These are phyloP conservation scores for Wickerhamomyces queroliae DNA, from an alignment of 805 yeast genomes.

Conservation along the genomic window DNA sequence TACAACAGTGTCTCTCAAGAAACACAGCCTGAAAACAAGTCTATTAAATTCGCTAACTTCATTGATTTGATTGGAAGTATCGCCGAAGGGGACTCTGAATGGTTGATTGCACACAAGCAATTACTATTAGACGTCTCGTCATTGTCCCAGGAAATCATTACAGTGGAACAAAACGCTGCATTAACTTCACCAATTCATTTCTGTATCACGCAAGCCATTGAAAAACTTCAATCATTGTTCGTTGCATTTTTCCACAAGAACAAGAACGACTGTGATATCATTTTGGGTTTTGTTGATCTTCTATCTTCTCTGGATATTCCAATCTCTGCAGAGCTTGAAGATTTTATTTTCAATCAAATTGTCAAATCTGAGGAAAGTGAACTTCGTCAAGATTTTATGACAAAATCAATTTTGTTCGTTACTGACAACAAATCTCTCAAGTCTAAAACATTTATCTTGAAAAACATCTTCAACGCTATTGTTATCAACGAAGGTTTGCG, in stretches of 20 bases:
- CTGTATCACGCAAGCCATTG: slow-evolving; percentile 65
- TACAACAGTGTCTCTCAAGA: slow-evolving; percentile 43
- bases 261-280: slow-evolving; percentile 30
- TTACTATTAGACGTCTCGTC: slow-evolving; percentile 37
- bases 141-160: slow-evolving; percentile 37
- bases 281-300: slow-evolving; percentile 36
- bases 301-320: slow-evolving; percentile 40
- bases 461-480: slow-evolving; percentile 58
- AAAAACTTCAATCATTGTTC: slow-evolving; percentile 49
- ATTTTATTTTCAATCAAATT: slow-evolving; percentile 50
- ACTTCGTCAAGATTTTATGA: slow-evolving; percentile 45
- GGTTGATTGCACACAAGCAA: slow-evolving; percentile 52
- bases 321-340: slow-evolving; percentile 42
- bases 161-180: slow-evolving; percentile 34
- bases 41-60: slow-evolving; percentile 65
- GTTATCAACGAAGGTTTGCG: slow-evolving; percentile 55
- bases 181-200: slow-evolving; percentile 58
- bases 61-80: slow-evolving; percentile 60
- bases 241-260: slow-evolving; percentile 30
- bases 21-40: slow-evolving; percentile 44
- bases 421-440: slow-evolving; percentile 39
- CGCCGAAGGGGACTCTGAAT: slow-evolving; percentile 40
- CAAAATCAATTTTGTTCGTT: slow-evolving; percentile 43
- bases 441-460: slow-evolving; percentile 57
- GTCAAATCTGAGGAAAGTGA: slow-evolving; percentile 44